These are phyloP conservation scores for Herpotrichia juniperi DNA, from an alignment of 2,329 filamentous ascomycete genomes.

Conservation along the genomic window DNA sequence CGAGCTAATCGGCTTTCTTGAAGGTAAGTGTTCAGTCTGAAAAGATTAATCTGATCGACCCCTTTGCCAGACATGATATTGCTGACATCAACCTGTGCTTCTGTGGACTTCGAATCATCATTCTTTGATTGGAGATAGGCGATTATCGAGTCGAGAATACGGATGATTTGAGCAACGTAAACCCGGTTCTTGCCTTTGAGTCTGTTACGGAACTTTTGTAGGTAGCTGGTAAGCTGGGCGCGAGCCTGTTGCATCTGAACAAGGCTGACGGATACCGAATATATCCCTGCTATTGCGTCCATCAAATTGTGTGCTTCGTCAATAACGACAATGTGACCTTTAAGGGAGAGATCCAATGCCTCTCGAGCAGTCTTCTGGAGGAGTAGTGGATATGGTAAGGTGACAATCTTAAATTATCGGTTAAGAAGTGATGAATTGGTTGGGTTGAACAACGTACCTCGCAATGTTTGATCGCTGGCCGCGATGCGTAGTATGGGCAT, in stretches of 20 bases:
- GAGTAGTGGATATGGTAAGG: conserved; percentile 88
- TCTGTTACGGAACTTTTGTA: conserved; percentile 85
- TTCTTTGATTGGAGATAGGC: conserved; percentile 67
- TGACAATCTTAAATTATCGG: conserved; percentile 67
- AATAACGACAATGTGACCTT: conserved; percentile 89
- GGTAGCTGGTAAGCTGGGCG: conserved; percentile 78
- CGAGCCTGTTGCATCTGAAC: conserved; percentile 75
- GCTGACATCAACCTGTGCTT: conserved; percentile 73
- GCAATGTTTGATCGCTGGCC: conserved; percentile 78
- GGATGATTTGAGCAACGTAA: conserved; percentile 85
- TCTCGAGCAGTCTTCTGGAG: conserved; percentile 87
- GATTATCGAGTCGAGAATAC: conserved; percentile 79
- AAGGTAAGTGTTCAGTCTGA: conserved; percentile 85
- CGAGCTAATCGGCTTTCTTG: conserved; percentile 91
- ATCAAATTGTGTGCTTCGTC: conserved; percentile 98
- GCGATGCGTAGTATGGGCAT: conserved; percentile 96
- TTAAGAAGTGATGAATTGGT: conserved; percentile 13
- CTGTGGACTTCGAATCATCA: conserved; percentile 49
- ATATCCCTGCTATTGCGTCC: conserved; percentile 87
- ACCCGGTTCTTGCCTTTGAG: conserved; percentile 90
- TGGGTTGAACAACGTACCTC: conserved; percentile 58
- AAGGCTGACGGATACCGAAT: conserved; percentile 78
- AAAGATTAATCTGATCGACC: conserved; percentile 93
- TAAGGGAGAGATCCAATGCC: conserved; percentile 82
- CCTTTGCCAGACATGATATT: conserved; percentile 81